These are phyloP conservation scores for Rubroboletus pulcherrimus DNA, from an alignment of 768 basidiomycete species.

Conservation along the genomic window DNA sequence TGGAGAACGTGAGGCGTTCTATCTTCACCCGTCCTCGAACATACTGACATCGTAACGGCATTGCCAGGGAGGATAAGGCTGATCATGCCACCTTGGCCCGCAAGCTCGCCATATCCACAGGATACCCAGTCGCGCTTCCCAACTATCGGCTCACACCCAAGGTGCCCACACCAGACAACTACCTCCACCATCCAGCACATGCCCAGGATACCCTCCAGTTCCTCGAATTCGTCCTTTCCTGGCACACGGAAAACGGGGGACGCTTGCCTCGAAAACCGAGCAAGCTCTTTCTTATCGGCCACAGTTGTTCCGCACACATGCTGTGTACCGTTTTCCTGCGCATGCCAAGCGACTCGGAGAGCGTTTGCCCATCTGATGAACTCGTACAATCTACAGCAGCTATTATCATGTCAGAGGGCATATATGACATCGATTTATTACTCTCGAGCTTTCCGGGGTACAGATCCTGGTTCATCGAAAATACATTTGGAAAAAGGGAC, in stretches of 20 bases:
- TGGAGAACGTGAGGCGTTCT: conserved; percentile 63
- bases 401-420: conserved; percentile 68
- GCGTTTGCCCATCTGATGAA: conserved; percentile 40
- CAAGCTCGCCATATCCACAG: conserved; percentile 46
- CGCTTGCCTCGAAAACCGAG: conserved; percentile 36
- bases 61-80: conserved; percentile 65
- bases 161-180: conserved; percentile 32
- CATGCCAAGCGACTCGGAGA: conserved; percentile 27
- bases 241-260: conserved; percentile 28
- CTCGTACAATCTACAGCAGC: conserved; percentile 48
- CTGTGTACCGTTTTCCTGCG: conserved; percentile 65
- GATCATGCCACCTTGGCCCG: conserved; percentile 54
- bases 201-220: conserved; percentile 61
- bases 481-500: conserved; percentile 51
- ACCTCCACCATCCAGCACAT: conserved; percentile 66
- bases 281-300: conserved; percentile 61
- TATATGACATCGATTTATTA: conserved; percentile 70
- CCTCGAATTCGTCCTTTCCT: conserved; percentile 52
- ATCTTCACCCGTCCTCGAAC: neutral
- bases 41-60: conserved; percentile 4
- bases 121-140: conserved; percentile 61
- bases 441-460: conserved; percentile 65
- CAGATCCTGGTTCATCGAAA: conserved; percentile 62
- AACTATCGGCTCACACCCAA: conserved; percentile 72
- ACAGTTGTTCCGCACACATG: conserved; percentile 84